Conservation (phyloP, 129 eudicot species). For the Saussurea involucrata region DNA sequence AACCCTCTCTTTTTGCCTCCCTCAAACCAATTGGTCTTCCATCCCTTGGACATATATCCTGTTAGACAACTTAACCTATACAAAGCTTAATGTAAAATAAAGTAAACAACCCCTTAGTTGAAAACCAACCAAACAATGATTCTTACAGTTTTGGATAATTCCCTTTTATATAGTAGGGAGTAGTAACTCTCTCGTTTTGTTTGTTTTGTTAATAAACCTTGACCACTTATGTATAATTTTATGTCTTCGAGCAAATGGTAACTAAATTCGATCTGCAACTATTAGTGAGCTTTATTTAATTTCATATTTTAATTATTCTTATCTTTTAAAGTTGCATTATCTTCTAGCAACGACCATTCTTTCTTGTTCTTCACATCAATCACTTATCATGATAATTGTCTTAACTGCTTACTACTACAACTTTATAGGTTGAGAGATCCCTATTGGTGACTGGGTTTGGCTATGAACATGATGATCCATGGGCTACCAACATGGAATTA, state of each 20-base stretch:
- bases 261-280: neutral
- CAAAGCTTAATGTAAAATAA: too few species aligned
- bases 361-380: neutral
- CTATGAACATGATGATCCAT: constrained; percentile 96
- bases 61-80: too few species aligned
- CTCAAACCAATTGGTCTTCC: too few species aligned
- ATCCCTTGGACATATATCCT: too few species aligned
- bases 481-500: constrained; percentile 88
- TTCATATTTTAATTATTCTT: neutral
- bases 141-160: neutral
- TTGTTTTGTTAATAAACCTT: neutral
- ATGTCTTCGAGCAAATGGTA: neutral
- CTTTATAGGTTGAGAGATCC: constrained; percentile 72
- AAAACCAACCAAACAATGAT: neutral
- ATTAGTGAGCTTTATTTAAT: neutral
- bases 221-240: neutral
- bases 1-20: too few species aligned
- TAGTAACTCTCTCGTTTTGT: neutral
- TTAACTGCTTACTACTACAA: neutral
- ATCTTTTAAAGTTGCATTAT: neutral
- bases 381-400: neutral
- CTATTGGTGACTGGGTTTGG: constrained; percentile 98
- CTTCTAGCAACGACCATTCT: neutral
- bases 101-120: too few species aligned
- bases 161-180: neutral